Conservation (phyloP, 116 monocot species). For the Cymodocea nodosa region DNA sequence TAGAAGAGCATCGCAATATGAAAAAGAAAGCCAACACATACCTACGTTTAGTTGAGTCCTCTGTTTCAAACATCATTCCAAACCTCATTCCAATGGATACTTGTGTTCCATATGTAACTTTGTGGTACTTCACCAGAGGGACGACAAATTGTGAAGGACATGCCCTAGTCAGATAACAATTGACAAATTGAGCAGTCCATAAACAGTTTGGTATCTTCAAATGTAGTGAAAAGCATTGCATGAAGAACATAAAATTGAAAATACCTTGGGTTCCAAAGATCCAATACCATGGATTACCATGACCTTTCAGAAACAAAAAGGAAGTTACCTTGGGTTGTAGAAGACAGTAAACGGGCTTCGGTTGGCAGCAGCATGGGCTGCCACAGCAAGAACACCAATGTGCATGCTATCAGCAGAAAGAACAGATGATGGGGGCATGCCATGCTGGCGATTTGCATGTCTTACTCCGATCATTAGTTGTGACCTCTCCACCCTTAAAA, state of each 20-base stretch:
- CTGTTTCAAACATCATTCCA: constrained; percentile 26
- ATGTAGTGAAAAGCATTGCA: neutral
- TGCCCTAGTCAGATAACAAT: constrained; percentile 30
- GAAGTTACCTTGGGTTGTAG: constrained; percentile 96
- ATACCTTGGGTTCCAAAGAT: too few relatives aligned
- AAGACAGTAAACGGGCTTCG: constrained; percentile 70
- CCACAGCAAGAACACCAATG: constrained; percentile 87
- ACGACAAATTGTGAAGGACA: constrained; percentile 74
- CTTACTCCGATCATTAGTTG: constrained; percentile 85
- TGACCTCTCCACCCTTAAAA: constrained; percentile 77
- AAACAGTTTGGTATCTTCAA: neutral
- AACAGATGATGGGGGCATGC: constrained; percentile 70
- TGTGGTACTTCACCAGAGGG: constrained; percentile 67
- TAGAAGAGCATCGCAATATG: too few relatives aligned
- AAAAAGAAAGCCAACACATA: neutral
- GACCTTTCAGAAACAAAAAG: too few relatives aligned
- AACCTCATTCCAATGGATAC: constrained; percentile 80
- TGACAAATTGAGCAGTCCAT: neutral
- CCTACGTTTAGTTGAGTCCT: constrained; percentile 22
- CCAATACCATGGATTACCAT: too few relatives aligned
- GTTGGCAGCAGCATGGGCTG: constrained; percentile 82
- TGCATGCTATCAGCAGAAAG: constrained; percentile 95
- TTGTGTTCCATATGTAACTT: constrained; percentile 58
- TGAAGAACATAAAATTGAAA: neutral
- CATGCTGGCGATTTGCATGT: constrained; percentile 59